These are phyloP conservation scores for Nephelium lappaceum DNA, from an alignment of 345 rosid genomes.

Conservation along the genomic window DNA sequence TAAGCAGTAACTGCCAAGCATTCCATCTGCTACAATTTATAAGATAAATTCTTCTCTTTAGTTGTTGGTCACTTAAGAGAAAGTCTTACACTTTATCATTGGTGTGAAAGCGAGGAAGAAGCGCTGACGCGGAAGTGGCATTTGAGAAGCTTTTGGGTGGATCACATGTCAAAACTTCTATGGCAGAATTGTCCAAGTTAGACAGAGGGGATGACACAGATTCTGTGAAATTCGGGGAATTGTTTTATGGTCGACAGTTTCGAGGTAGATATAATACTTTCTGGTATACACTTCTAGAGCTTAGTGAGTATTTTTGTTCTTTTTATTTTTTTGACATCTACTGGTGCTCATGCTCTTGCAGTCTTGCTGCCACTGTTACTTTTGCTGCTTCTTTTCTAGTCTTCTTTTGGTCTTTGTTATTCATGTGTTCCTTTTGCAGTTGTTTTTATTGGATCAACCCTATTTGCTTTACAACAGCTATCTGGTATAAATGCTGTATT, in stretches of 20 bases:
- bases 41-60: not conserved
- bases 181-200: conserved; percentile 74
- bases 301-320: conserved; percentile 16
- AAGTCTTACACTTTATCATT: conserved; percentile 17
- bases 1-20: not conserved
- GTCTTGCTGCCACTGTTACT: not conserved
- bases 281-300: conserved; percentile 2
- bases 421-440: conserved; percentile 93
- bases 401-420: conserved; percentile 58
- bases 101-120: conserved; percentile 76
- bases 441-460: conserved; percentile 99
- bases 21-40: not conserved
- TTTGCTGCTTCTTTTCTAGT: conserved; percentile 22
- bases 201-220: conserved; percentile 76
- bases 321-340: conserved; percentile 13
- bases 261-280: conserved; percentile 59
- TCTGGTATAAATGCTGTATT: conserved; percentile 99
- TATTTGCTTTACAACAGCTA: conserved; percentile 99
- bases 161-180: conserved; percentile 74
- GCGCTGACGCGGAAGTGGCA: conserved; percentile 80
- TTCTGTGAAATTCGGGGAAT: conserved; percentile 63
- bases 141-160: conserved; percentile 85
- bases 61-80: conserved; percentile 11
- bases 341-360: not conserved
- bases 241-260: conserved; percentile 77